Evolutionary conservation across 1,284 basidiomycete genomes (phyloP), one percentile per base, ranked within the genome.

Genomic region (Cryptococcus floricola): DNA sequence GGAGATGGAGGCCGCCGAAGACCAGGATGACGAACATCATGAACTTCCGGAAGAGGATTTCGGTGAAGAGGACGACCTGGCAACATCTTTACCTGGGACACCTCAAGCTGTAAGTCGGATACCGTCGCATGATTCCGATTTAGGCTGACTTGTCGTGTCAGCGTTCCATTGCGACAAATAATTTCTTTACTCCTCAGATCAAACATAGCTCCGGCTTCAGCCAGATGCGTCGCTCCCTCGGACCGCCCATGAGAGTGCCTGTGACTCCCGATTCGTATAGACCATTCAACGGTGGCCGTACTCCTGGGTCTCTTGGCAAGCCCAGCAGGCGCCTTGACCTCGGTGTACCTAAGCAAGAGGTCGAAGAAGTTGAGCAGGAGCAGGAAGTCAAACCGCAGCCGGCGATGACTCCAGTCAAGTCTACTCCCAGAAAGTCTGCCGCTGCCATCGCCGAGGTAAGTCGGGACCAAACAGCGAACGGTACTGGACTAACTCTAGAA

Each of bases 121-220:
- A 34, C 45, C 18, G 23, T 10, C 38, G 13, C 23, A 16, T 23
- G 18, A 10, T 38, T 16, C 13, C 16, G 16, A 46, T 44, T 47
- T 9, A 42, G 54, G 27, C 44, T 25, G 19, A 50, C 23, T 3
- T 23, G 42, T 13, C 41, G 25, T 7, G 16, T 12, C 23, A 67
- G 65, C 52, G 53, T 44, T 50, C 53, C 37, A 44, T 54, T 1
- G 25, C 65, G 8, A 31, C 51, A 27, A 52, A 50, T 16, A 56
- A 60, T 10, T 73, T 73, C 61, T 73, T 63, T 54, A 72, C 73
- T 0, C 71, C 73, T 39, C 72, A 73, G 48, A 57, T 39, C 23
- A 14, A 18, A n/a, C 48, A 34, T 8, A 49, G 38, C 48, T 18
- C 48, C 23, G 31, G 28, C n/a, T 45, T 41, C 25, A 52, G 45